Conservation (phyloP, 192 early-diverging fungal species). For the Borealophlyctis nickersoniae region DNA sequence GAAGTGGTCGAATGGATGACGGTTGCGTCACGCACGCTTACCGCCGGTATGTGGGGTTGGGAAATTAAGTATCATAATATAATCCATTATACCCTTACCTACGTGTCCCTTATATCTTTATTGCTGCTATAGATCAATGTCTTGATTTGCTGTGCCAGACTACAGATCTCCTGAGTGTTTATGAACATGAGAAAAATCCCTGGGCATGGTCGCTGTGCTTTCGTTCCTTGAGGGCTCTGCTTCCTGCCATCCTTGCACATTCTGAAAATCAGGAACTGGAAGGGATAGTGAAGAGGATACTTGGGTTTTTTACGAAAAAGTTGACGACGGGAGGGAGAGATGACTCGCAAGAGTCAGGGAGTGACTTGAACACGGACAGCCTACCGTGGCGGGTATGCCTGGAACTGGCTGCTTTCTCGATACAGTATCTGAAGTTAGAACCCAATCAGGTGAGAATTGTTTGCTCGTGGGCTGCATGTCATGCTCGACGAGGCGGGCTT, state of each 20-base stretch:
- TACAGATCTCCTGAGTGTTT: not conserved
- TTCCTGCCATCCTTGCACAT: not conserved
- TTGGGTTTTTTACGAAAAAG: constrained; percentile 4
- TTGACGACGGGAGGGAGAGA: not conserved
- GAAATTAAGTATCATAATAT: not conserved
- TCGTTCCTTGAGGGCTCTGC: not conserved
- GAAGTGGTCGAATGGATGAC: not conserved
- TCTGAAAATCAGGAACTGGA: not conserved
- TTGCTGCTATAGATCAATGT: not conserved
- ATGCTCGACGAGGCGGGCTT: not conserved
- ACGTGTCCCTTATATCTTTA: not conserved
- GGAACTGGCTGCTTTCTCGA: too few relatives aligned
- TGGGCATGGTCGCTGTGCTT: not conserved
- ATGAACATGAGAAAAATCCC: constrained; percentile 4
- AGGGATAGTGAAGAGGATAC: too few relatives aligned
- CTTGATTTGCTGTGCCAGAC: not conserved
- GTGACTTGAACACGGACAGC: not conserved
- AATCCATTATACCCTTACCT: not conserved
- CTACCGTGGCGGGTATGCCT: not conserved
- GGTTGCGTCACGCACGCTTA: not conserved
- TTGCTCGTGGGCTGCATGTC: not conserved
- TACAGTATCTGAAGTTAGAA: too few relatives aligned
- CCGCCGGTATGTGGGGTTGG: not conserved
- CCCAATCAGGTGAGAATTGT: constrained; percentile 1
- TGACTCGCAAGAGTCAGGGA: not conserved